Evolutionary conservation across 2,329 filamentous ascomycete species (phyloP), one percentile per base, ranked within the genome.

Genomic region (Hansfordia pulvinata): DNA sequence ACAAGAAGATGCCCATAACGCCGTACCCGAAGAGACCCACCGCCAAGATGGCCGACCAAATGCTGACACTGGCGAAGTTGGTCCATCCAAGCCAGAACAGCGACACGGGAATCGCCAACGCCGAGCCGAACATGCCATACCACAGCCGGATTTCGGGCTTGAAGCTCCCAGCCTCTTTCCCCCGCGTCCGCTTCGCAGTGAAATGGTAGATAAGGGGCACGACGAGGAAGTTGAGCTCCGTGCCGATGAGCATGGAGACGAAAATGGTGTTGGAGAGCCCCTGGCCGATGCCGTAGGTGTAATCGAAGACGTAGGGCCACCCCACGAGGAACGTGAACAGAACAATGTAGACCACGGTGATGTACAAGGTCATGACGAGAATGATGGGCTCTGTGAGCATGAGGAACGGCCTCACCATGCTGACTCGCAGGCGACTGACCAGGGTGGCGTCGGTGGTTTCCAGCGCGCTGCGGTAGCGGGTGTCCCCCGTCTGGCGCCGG

Each of bases 391-490:
- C 53, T 0, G 42, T 46, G 1, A 50, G 27, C 42, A 56, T 53
- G 13, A 48, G 30, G 14, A 57, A 60, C 0, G 59, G 59, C 0
- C 59, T 41, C 3, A 50, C 50, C 36, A 53, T 53, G 20, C 64
- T 42, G 8, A 67, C 45, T 1, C 59, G 64, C 8, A 54, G 48
- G 3, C 53, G 42, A 25, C 77, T 65, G 4, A 70, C 70, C 20
- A 65, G 56, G 24, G 70, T 54, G 35, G 41, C 39, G 4, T 37
- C 35, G 3, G 69, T 46, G 27, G 64, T 66, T 45, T 80, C 76
- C 29, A 78, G 75, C 6, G 72, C 65, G 7, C 74, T 75, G 27
- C 60, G 57, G 52, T 67, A 80, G 24, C 64, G 55, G n/a, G 58
- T 49, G 32, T 78, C 65, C 4, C 71, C 69, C 0, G 71, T 79